phyloP scores from a whole-genome alignment of 176 grass and related monocot genomes.

The Dactylis glomerata region DNA sequence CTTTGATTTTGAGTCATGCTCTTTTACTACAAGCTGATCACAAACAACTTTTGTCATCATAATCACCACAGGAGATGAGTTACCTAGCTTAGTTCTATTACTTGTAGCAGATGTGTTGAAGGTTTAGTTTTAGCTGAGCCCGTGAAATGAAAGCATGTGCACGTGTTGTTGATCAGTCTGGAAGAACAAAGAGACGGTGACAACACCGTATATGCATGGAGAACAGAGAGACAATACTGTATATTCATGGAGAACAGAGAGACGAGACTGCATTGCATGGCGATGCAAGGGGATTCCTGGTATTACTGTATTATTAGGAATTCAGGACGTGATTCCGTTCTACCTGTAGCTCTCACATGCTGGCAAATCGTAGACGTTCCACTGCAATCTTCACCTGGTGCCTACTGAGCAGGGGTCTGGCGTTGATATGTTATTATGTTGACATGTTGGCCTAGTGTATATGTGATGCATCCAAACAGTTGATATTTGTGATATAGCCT shows the following conservation, averaged over 20 bases:
- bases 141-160: not conserved
- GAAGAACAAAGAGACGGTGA: not conserved
- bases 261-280: too few species aligned
- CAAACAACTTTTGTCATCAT: not conserved
- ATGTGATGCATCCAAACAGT: not conserved
- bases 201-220: too few species aligned
- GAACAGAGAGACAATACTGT: not conserved
- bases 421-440: too few species aligned
- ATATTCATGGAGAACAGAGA: too few species aligned
- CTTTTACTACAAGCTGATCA: not conserved
- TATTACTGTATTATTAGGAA: too few species aligned
- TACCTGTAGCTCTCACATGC: not conserved
- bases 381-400: not conserved
- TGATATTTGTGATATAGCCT: conserved; percentile 15
- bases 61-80: not conserved
- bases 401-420: too few species aligned
- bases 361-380: not conserved
- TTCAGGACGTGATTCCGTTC: not conserved
- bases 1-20: not conserved
- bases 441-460: not conserved
- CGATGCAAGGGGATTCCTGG: not conserved
- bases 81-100: not conserved
- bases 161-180: not conserved
- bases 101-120: not conserved
- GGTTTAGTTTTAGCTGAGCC: not conserved